A percentile compares a stretch with the other conserved stretches of the same genome.
Evolutionary conservation across 2,329 filamentous ascomycete species (phyloP).

Genomic region (Alternaria solani): DNA sequence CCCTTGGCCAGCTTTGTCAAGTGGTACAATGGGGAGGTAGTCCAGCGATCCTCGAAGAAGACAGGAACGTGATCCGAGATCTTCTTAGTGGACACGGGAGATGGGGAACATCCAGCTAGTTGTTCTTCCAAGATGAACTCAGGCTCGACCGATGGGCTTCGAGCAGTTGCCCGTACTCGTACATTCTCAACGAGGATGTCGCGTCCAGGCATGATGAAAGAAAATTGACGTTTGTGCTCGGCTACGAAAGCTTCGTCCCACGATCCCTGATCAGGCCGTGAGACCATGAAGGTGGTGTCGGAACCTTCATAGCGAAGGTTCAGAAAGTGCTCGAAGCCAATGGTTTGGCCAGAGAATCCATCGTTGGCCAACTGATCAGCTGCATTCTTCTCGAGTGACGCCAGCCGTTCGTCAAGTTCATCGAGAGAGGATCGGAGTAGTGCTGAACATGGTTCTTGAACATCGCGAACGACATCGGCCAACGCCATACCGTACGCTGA

Average conservation of each 20-base stretch:
- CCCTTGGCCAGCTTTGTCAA: slow-evolving; percentile 30
- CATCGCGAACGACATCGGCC: slow-evolving; percentile 57
- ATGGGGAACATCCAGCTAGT: slow-evolving; percentile 9
- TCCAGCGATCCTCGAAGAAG: slow-evolving; percentile 36
- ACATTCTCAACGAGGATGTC: slow-evolving; percentile 56
- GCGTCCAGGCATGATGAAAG: slow-evolving; percentile 51
- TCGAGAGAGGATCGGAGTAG: slow-evolving; percentile 31
- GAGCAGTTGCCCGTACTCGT: slow-evolving; percentile 51
- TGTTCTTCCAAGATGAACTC: slow-evolving; percentile 29
- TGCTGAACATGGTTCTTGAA: slow-evolving; percentile 46
- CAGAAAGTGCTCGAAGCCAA: slow-evolving; percentile 48
- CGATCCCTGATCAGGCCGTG: slow-evolving; percentile 39
- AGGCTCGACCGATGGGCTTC: slow-evolving; percentile 15
- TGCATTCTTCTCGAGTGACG: slow-evolving; percentile 71
- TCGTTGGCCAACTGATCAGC: slow-evolving; percentile 68
- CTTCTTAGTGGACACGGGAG: slow-evolving; percentile 7
- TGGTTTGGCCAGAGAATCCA: slow-evolving; percentile 61
- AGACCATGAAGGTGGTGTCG: slow-evolving; percentile 56
- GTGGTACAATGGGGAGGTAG: slow-evolving; percentile 31
- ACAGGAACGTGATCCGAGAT: slow-evolving; percentile 13
- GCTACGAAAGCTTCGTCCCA: slow-evolving; percentile 49
- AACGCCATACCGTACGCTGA: slow-evolving; percentile 50
- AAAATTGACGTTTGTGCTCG: slow-evolving; percentile 55
- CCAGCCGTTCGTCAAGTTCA: slow-evolving; percentile 56
- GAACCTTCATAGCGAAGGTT: slow-evolving; percentile 57